Base-by-base conservation (phyloP, 257 asterid species). In the Marsdenia floribunda region DNA sequence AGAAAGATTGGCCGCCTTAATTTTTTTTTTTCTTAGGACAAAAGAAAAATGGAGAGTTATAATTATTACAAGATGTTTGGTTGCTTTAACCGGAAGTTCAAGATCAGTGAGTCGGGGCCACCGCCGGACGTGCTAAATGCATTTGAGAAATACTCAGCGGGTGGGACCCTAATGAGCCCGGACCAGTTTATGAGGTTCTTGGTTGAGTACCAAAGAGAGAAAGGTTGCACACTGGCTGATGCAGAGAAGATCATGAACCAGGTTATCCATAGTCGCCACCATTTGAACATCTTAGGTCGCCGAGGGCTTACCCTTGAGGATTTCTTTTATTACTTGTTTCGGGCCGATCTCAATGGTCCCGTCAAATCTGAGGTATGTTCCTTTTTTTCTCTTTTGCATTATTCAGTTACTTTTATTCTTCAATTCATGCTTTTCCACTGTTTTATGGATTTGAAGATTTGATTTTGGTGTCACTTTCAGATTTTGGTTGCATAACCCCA, bases 31-130 rank as follows among this genome's bases (percentile, higher is more conserved):
- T 26, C 3, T 10, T 6, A 40, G 35, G 3, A 12, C 38, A 22
- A 3, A 59, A 40, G 42, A 46, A 76, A 60, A 68, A 92, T 90
- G 96, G 99, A 93, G 75, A 90, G 96, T 68, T 92, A 95, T 79
- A 89, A 94, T 86, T 89, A 89, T 76, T 95, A 95, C 88, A 89
- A 83, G 68, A 90, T 95, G 97, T 92, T 95, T 15, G 96, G 99
- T 0, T 88, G 92, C 74, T 95, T 95, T 73, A 92, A 87, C 77
- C 92, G 98, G 82, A 95, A 92, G 85, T 95, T 95, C 71, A 92
- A 92, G 84, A 86, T 90, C 77, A 90, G 87, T 81, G 99, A 95
- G 82, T 72, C 86, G 75, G 97, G 86, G 84, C 93, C 98, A 57
- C 98, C 99, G 58, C 89, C 90, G 85, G 97, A 95, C 81, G 96